These are phyloP conservation scores for Cicer judaicum DNA, from an alignment of 306 rosid genomes.

Conservation along the genomic window DNA sequence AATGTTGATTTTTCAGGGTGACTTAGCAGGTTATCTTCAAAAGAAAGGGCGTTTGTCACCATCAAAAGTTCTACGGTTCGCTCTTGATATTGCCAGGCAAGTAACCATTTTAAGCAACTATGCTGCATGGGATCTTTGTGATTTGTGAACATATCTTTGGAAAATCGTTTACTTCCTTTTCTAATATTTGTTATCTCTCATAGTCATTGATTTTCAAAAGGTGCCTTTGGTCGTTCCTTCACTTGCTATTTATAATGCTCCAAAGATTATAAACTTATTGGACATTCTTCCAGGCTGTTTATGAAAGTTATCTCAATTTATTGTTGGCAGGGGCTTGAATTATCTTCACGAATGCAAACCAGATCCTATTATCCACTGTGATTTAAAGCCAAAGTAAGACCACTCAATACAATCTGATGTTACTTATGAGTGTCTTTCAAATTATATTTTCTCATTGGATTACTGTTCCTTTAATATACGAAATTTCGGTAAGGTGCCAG, in stretches of 20 bases:
- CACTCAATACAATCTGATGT: slow-evolving; percentile 62
- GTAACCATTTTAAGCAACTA: slow-evolving; percentile 49
- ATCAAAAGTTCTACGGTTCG: slow-evolving; percentile 80
- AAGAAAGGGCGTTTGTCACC: slow-evolving; percentile 94
- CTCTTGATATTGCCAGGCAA: slow-evolving; percentile 95
- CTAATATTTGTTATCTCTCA: slow-evolving; percentile 24
- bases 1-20: slow-evolving; percentile 71
- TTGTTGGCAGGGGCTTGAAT: slow-evolving; percentile 93
- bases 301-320: slow-evolving; percentile 45
- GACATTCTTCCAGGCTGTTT: slow-evolving; percentile 41
- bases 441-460: slow-evolving; percentile 48
- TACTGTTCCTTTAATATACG: slow-evolving; percentile 77
- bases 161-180: slow-evolving; percentile 23
- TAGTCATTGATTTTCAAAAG: slow-evolving; percentile 36
- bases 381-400: slow-evolving; percentile 98
- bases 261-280: slow-evolving; percentile 35
- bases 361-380: slow-evolving; percentile 93
- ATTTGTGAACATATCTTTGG: slow-evolving; percentile 20
- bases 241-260: slow-evolving; percentile 34
- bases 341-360: slow-evolving; percentile 99
- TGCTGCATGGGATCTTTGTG: slow-evolving; percentile 22
- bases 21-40: slow-evolving; percentile 80
- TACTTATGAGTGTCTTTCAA: slow-evolving; percentile 41
- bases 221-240: slow-evolving; percentile 25
- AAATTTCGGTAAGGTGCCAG: slow-evolving; percentile 99